Base-by-base conservation (phyloP, 805 yeast genomes). In the Nematodospora valgi region DNA sequence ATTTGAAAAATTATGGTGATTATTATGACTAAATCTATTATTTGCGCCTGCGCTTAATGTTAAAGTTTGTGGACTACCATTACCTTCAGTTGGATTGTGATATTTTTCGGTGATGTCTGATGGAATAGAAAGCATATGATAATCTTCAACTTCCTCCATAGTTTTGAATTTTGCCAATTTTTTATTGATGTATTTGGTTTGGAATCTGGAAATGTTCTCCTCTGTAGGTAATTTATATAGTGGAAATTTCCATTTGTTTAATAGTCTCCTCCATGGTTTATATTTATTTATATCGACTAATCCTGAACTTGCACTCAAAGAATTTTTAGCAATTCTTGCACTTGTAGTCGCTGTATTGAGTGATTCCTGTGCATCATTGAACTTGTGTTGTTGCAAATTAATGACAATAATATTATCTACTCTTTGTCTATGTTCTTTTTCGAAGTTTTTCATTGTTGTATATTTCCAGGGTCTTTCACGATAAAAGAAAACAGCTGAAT, bases 381-480 rank as follows among this genome's bases (percentile, higher is more conserved):
- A 4, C 18, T 14, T 17, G 38, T 31, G 9, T 6, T 32, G 34
- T 16, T 34, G 21, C 3, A 30, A 16, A 27, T 32, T 32, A 15
- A 15, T 25, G 12, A 27, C 25, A 14, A 42, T 36, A 15, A 43
- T 34, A 34, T 35, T 39, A 35, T 59, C 62, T 46, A 65, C 48
- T 27, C 47, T 52, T 23, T 41, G 43, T 4, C 35, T 45, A 38
- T 65, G 58, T 18, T 64, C 70, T 39, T 47, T 53, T 38, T 62
- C 61, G 28, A 63, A 66, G 44, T 57, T 61, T 24, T 41, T 46
- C 68, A 62, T 57, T 22, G 62, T 59, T 23, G 74, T 66, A 39
- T 70, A 62, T 31, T 65, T 64, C 95, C 95, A 86, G 1, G 95
- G 95, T 39, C 66, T 71, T 52, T 88, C 97, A 37, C 95, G 68